phyloP scores from a whole-genome alignment of 495 filamentous ascomycete genomes.

The Lepraria neglecta region DNA sequence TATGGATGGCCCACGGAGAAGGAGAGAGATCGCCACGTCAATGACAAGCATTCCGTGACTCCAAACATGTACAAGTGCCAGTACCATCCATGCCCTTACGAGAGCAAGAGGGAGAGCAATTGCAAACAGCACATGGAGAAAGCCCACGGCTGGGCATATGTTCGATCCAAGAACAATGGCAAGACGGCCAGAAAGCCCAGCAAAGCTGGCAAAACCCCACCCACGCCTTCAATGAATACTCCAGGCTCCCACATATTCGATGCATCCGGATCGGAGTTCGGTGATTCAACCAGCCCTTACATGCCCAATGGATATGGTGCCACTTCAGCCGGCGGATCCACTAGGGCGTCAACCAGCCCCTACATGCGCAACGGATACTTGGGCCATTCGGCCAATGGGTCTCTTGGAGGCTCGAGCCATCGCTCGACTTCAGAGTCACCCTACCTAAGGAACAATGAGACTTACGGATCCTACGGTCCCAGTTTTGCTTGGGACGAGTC shows the following conservation, averaged over 20 bases:
- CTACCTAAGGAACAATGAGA: constrained; percentile 21
- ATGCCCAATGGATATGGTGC: neutral
- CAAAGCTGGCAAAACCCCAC: constrained; percentile 39
- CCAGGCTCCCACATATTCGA: constrained; percentile 43
- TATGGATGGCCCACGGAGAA: constrained; percentile 96
- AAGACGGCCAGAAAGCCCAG: constrained; percentile 47
- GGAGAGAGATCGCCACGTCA: constrained; percentile 88
- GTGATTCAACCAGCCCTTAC: constrained; percentile 25
- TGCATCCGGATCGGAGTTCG: constrained; percentile 26
- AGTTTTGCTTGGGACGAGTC: constrained; percentile 24
- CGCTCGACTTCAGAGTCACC: constrained; percentile 22
- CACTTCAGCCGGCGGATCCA: neutral
- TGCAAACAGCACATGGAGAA: constrained; percentile 99
- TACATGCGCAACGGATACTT: constrained; percentile 24
- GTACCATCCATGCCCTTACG: constrained; percentile 83
- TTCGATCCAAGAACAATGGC: constrained; percentile 85
- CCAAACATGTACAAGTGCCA: constrained; percentile 74
- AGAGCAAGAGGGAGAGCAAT: constrained; percentile 93
- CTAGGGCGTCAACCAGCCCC: constrained; percentile 13
- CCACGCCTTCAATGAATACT: constrained; percentile 50
- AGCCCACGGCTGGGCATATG: constrained; percentile 82
- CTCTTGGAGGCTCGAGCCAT: constrained; percentile 28
- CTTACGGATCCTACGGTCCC: constrained; percentile 18
- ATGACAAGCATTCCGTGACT: constrained; percentile 83
- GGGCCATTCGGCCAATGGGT: constrained; percentile 39